Conservation (phyloP, 2,329 filamentous ascomycete genomes). For the Apiospora pterosperma region DNA sequence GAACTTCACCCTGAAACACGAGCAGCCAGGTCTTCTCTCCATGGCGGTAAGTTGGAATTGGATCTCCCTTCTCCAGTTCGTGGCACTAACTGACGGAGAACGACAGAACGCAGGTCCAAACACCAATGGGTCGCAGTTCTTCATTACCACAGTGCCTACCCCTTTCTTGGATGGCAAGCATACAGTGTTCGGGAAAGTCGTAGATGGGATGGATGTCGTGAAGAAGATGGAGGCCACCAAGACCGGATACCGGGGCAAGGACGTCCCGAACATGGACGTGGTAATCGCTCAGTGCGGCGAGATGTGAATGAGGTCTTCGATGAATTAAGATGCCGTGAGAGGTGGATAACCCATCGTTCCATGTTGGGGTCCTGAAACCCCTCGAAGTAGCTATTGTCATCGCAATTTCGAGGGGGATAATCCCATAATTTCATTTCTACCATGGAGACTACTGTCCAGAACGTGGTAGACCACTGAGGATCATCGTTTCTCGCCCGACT, state of each 20-base stretch:
- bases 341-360: neutral
- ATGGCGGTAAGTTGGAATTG: constrained; percentile 72
- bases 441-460: neutral
- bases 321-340: neutral
- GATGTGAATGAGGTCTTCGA: constrained; percentile 58
- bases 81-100: neutral
- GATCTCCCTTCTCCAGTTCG: neutral
- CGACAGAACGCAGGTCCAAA: constrained; percentile 81
- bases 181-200: constrained; percentile 89
- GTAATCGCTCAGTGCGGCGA: constrained; percentile 85
- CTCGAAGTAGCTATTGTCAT: neutral
- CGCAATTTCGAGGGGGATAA: neutral
- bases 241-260: constrained; percentile 68
- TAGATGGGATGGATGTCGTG: constrained; percentile 87
- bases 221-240: constrained; percentile 89
- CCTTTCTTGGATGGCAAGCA: constrained; percentile 91
- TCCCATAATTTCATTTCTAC: neutral
- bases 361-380: neutral
- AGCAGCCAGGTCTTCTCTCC: constrained; percentile 74
- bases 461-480: neutral
- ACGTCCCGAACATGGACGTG: constrained; percentile 82
- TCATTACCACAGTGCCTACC: constrained; percentile 86
- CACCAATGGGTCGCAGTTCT: constrained; percentile 95
- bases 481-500: neutral
- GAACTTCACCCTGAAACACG: constrained; percentile 80